Conservation (phyloP, 78 protist species). For the Guillardia theta region DNA sequence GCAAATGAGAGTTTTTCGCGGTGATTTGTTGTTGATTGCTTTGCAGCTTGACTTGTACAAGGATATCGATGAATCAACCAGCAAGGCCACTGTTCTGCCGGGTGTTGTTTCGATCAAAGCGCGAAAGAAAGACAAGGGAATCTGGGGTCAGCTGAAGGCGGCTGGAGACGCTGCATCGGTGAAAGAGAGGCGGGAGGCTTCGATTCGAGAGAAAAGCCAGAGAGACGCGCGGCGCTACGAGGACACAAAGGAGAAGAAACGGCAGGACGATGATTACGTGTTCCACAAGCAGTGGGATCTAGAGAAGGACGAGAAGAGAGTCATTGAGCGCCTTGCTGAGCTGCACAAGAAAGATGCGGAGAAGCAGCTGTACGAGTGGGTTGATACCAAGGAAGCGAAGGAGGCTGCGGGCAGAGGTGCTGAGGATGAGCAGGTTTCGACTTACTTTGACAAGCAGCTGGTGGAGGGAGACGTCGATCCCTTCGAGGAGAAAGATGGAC, state of each 20-base stretch:
- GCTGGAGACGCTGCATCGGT: neutral
- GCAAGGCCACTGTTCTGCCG: neutral
- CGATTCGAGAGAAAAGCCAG: neutral
- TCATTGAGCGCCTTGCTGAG: neutral
- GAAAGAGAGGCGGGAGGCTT: neutral
- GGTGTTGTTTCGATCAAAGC: neutral
- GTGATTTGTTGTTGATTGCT: neutral
- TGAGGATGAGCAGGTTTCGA: neutral
- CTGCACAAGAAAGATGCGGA: neutral
- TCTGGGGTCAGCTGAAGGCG: neutral
- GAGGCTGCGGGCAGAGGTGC: neutral
- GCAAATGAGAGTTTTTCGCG: neutral
- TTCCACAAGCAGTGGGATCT: slow-evolving; percentile 34
- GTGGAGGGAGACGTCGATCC: neutral
- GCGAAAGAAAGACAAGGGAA: neutral
- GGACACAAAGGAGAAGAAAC: slow-evolving; percentile 2
- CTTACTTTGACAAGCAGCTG: slow-evolving; percentile 35
- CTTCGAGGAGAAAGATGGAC: neutral
- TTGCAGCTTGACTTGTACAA: neutral
- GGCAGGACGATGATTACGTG: slow-evolving; percentile 4
- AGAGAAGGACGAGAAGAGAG: slow-evolving; percentile 7
- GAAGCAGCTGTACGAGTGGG: neutral
- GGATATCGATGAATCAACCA: neutral
- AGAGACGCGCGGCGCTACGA: neutral
- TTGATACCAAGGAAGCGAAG: neutral